Conservation (phyloP, 306 rosid species). For the Corylus avellana region DNA sequence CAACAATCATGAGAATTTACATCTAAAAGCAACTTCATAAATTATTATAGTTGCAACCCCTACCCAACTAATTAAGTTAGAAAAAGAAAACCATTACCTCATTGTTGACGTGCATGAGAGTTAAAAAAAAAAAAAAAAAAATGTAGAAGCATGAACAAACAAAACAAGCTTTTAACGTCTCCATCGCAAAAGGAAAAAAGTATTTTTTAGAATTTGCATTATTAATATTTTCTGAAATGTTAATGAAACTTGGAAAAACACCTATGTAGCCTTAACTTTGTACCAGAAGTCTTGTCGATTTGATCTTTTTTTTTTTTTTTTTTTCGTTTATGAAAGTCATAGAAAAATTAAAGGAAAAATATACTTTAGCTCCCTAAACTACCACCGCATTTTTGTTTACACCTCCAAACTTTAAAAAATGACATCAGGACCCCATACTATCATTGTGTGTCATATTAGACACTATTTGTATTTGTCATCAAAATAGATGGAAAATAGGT, state of each 20-base stretch:
- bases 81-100: neutral
- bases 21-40: neutral
- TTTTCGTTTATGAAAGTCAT: neutral
- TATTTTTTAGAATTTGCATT: neutral
- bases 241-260: neutral
- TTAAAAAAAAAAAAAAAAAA: neutral
- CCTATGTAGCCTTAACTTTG: neutral
- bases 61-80: neutral
- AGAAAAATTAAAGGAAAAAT: no score
- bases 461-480: no score
- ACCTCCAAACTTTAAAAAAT: no score
- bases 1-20: neutral
- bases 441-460: no score
- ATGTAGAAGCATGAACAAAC: neutral
- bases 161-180: neutral
- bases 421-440: no score
- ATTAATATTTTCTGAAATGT: neutral
- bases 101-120: neutral
- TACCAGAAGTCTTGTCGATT: neutral
- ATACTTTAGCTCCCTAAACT: no score
- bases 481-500: no score
- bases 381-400: no score
- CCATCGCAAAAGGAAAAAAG: neutral
- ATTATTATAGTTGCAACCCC: neutral
- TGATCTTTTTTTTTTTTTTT: neutral